These are phyloP conservation scores for Neocallimastix lanati DNA, from an alignment of 192 early-diverging fungal genomes.

Conservation along the genomic window DNA sequence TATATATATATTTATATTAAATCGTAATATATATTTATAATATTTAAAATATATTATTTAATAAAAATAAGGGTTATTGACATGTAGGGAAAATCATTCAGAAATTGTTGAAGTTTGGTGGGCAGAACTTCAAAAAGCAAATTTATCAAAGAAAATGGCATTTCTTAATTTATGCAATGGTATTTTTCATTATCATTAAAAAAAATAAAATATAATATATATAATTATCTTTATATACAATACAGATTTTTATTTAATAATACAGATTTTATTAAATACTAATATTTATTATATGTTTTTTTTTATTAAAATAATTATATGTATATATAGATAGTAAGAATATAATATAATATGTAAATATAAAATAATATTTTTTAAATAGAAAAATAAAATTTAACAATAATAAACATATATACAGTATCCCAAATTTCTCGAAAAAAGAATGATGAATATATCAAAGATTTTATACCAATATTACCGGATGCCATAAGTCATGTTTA, in stretches of 20 bases:
- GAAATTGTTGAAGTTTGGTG: neutral
- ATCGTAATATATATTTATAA: no score
- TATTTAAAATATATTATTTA: no score
- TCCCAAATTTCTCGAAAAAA: neutral
- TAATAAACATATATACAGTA: neutral
- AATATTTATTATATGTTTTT: no score
- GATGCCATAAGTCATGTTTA: neutral
- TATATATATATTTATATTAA: no score
- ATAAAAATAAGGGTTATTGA: neutral
- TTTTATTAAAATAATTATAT: no score
- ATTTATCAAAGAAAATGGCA: neutral
- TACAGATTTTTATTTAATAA: no score
- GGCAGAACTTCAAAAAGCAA: neutral
- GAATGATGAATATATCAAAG: neutral
- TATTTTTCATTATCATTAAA: neutral
- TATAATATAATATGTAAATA: no score
- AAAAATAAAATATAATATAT: no score
- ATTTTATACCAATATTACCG: neutral
- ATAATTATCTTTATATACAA: no score
- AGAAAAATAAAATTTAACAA: neutral
- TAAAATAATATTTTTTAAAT: no score
- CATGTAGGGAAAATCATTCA: neutral
- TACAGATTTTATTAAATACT: no score
- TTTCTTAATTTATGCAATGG: neutral
- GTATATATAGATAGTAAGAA: no score